Conservation (phyloP, 768 basidiomycete species). For the Xerocomus potaroensis region DNA sequence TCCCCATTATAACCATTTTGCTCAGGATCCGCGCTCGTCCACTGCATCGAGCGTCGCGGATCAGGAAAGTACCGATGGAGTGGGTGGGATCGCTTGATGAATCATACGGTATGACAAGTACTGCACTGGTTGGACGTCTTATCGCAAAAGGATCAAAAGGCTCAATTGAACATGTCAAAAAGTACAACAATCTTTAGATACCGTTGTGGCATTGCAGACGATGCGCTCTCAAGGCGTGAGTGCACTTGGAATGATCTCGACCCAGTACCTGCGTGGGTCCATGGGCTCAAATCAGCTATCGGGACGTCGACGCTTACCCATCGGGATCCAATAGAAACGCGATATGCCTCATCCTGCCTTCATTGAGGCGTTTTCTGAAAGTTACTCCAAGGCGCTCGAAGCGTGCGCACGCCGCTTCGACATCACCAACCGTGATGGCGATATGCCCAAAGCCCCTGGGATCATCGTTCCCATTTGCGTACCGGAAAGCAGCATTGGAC, state of each 20-base stretch:
- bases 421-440: conserved; percentile 77
- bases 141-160: conserved; percentile 3
- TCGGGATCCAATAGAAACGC: conserved; percentile 86
- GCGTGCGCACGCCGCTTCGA: conserved; percentile 77
- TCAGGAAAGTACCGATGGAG: background rate
- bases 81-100: background rate
- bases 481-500: conserved; percentile 69
- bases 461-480: conserved; percentile 81
- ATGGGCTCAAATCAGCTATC: background rate
- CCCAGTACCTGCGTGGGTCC: conserved; percentile 53
- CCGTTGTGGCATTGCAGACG: background rate
- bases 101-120: background rate
- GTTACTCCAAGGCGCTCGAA: conserved; percentile 75
- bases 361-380: conserved; percentile 84
- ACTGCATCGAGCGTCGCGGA: background rate
- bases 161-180: conserved; percentile 1
- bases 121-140: too few relatives aligned
- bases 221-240: conserved; percentile 21
- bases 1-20: background rate
- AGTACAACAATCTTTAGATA: background rate
- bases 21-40: background rate
- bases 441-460: conserved; percentile 84
- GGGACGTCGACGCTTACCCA: conserved; percentile 44
- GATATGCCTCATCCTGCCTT: conserved; percentile 82
- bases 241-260: conserved; percentile 47